These are phyloP conservation scores for Candida orba DNA, from an alignment of 805 yeast species.

Conservation along the genomic window DNA sequence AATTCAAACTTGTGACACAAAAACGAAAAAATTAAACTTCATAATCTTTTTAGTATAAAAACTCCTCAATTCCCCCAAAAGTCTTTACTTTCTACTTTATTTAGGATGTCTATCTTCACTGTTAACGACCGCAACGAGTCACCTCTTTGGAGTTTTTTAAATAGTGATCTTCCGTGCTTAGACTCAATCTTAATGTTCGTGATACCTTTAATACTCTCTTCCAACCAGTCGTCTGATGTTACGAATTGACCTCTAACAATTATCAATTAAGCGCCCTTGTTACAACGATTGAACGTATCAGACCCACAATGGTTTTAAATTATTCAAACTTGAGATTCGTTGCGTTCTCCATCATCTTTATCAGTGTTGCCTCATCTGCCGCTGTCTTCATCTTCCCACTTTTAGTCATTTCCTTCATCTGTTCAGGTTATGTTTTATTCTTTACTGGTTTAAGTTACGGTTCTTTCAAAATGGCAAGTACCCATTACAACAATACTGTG, in stretches of 20 bases:
- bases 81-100: background rate
- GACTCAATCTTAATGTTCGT: slow-evolving; percentile 17
- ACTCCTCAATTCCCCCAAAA: too few relatives aligned
- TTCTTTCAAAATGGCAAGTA: slow-evolving; percentile 19
- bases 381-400: slow-evolving; percentile 19
- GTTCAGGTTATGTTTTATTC: slow-evolving; percentile 21
- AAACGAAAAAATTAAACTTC: too few relatives aligned
- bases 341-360: slow-evolving; percentile 14
- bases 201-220: too few relatives aligned
- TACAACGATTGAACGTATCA: background rate
- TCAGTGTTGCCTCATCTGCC: slow-evolving; percentile 9
- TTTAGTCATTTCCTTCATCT: slow-evolving; percentile 17
- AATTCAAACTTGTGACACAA: too few relatives aligned
- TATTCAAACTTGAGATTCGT: slow-evolving; percentile 14
- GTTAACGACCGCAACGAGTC: slow-evolving; percentile 9
- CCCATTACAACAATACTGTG: slow-evolving; percentile 21
- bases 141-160: slow-evolving; percentile 8
- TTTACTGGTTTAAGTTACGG: slow-evolving; percentile 21
- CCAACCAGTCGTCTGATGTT: background rate
- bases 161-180: slow-evolving; percentile 6
- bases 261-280: background rate
- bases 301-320: slow-evolving; percentile 8
- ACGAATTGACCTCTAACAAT: background rate
- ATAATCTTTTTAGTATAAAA: too few relatives aligned
- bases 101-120: slow-evolving; percentile 14